Base-by-base conservation (phyloP, 129 eudicot species). In the Tanacetum coccineum region DNA sequence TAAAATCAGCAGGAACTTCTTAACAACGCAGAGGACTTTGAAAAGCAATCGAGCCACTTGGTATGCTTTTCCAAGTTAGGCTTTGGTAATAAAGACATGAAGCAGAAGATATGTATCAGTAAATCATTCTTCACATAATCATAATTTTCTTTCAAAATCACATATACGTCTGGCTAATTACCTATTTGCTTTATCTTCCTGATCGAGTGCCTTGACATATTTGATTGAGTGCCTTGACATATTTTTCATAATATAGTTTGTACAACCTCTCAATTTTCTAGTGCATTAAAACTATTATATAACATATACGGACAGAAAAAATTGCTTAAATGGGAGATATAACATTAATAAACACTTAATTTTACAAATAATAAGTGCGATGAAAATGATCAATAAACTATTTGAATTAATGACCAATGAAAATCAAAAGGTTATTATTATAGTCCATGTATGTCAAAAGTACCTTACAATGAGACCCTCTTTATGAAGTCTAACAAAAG, bases 21-120 rank as follows among this genome's bases (percentile, higher is more conserved):
- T 88, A 81, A 93, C 96, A 39, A 92, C 90, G 61, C 96, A 88
- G 20, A 93, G 96, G 62, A 93, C 96, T 86, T 88, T 96, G 77
- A 93, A 88, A 72, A 93, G 92, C 26, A 88, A 95, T 32, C 91
- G 96, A 11, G 96, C 98, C 50, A 91, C 89, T 81, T 87, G 96
- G 72, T 93, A 93, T 76, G 98, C 98, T 81, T 93, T 93, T n/a
- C n/a, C n/a, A n/a, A n/a, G n/a, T n/a, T n/a, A n/a, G n/a, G n/a
- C n/a, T n/a, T n/a, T n/a, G n/a, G 76, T 54, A 28, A 36, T 50
- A 12, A 22, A 73, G 39, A 72, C 77, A 53, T 20, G 4, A 22
- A 63, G 55, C 18, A 48, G 56, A 66, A 75, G 47, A 49, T 75
- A 51, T 32, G 4, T 45, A 36, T 64, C 46, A 26, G 13, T 42